Conservation (phyloP, 2,329 filamentous ascomycete species). For the Monilinia vaccinii-corymbosi region DNA sequence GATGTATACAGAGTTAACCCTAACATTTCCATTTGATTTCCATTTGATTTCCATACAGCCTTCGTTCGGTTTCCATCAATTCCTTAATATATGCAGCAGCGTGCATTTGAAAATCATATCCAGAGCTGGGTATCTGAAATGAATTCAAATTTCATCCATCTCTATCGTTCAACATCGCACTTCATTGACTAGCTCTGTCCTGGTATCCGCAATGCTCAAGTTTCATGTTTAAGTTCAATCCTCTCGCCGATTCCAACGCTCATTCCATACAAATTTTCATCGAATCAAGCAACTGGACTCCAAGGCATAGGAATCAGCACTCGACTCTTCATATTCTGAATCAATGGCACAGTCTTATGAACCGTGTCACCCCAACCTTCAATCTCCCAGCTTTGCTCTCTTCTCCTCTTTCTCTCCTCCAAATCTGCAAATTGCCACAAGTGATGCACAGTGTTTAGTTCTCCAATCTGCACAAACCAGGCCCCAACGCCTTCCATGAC, state of each 20-base stretch:
- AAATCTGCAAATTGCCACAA: conserved; percentile 98
- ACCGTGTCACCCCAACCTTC: conserved; percentile 97
- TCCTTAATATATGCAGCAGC: conserved; percentile 15
- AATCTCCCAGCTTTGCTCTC: conserved; percentile 91
- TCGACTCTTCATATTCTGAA: conserved; percentile 91
- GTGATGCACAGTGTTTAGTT: conserved; percentile 95
- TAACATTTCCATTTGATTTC: neutral
- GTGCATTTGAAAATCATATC: neutral
- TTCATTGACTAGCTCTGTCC: neutral
- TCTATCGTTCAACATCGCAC: neutral
- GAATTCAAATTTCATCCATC: neutral
- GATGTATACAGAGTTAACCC: neutral
- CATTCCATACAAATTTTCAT: neutral
- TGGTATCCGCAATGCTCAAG: neutral
- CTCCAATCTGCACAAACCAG: conserved; percentile 98
- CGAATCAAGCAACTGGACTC: conserved; percentile 64
- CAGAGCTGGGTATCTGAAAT: neutral
- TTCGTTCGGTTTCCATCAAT: neutral
- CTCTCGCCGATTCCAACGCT: neutral
- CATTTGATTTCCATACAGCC: neutral
- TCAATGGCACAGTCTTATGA: conserved; percentile 95
- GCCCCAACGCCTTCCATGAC: conserved; percentile 98
- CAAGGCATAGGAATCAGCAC: conserved; percentile 93
- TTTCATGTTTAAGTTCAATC: neutral
- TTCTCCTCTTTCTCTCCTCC: conserved; percentile 80